Evolutionary conservation across 2,329 filamentous ascomycete genomes (phyloP), one percentile per base, ranked within the genome.

Genomic region (Nothopassalora personata): DNA sequence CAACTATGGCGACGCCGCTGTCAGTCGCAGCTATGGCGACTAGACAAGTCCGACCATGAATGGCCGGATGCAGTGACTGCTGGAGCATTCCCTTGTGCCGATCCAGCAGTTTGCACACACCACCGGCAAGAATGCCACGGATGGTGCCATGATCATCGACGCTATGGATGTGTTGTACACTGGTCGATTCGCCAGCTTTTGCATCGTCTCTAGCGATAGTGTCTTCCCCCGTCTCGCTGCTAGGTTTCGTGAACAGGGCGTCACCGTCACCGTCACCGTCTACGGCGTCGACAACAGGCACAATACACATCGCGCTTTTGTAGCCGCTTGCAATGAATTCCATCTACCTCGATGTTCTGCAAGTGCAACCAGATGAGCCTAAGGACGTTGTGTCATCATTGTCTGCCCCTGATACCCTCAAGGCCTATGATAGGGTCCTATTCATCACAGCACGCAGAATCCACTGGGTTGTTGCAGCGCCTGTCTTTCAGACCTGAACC

Each of bases 91-190:
- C 0, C 64, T 70, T 43, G 56, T 62, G 6, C 69, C 69, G 2
- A 68, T 71, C 28, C 70, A 70, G 33, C 68, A 70, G 53, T 70
- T 70, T 46, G 68, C 68, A 5, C 71, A 71, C 53, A 72, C 69
- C 1, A 68, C 61, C 0, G 65, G 66, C n/a, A 71, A 71, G 55
- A 71, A 71, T 19, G 66, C 70, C 18, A 72, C 69, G 1, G 67
- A 72, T 31, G 68, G 68, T 19, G 68, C 68, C 1, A 73, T 74
- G 71, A 73, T 73, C 47, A 73, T 72, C 28, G 67, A 74, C 45
- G 70, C 71, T 15, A 74, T 73, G 71, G 70, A 73, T 53, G 60
- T 74, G 13, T 60, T 74, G 6, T 72, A 73, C 59, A 72, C 69
- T 7, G 66, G 63, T 15, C 66, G 70, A n/a, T 71, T 71, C 56